phyloP scores from a whole-genome alignment of 2,329 filamentous ascomycete species.

The Rhexocercosporidium sp. region DNA sequence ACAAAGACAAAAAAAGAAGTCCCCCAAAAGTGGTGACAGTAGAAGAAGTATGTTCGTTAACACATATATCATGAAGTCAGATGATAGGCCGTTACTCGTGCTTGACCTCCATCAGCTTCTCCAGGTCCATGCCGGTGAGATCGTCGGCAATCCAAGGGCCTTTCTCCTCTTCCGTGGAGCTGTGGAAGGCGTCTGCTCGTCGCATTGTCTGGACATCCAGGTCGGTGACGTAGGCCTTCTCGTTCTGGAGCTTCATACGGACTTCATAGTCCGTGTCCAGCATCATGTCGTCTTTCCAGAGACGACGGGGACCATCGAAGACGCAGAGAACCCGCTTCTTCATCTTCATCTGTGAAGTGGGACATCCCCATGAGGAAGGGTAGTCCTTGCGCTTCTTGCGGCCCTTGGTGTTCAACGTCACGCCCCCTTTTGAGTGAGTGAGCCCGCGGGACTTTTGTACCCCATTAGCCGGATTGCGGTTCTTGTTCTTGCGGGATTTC shows the following conservation, averaged over 20 bases:
- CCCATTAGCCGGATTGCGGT: constrained; percentile 51
- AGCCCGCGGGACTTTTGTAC: constrained; percentile 73
- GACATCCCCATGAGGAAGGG: constrained; percentile 90
- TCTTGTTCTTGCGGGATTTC: constrained; percentile 45
- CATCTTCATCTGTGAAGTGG: constrained; percentile 94
- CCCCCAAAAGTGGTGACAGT: constrained; percentile 18
- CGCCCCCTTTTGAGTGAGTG: constrained; percentile 79
- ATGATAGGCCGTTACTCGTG: constrained; percentile 31
- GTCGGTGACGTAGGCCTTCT: constrained; percentile 77
- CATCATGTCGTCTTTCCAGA: constrained; percentile 99
- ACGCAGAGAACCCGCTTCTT: constrained; percentile 96
- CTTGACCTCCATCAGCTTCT: constrained; percentile 59
- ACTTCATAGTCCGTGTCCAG: constrained; percentile 94
- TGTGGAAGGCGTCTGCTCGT: constrained; percentile 82
- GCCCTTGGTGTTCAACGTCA: constrained; percentile 62
- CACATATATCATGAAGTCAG: constrained; percentile 27
- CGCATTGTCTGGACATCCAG: constrained; percentile 89
- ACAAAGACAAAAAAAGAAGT: constrained; percentile 16
- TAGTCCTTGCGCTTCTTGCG: constrained; percentile 95
- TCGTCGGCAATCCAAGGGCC: constrained; percentile 82
- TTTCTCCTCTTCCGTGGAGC: constrained; percentile 83
- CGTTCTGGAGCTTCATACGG: constrained; percentile 76
- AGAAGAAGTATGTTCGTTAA: constrained; percentile 34
- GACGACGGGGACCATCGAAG: constrained; percentile 83
- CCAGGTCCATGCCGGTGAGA: constrained; percentile 64